Conservation (phyloP, 495 filamentous ascomycete genomes). For the Trichoderma erinaceum region DNA sequence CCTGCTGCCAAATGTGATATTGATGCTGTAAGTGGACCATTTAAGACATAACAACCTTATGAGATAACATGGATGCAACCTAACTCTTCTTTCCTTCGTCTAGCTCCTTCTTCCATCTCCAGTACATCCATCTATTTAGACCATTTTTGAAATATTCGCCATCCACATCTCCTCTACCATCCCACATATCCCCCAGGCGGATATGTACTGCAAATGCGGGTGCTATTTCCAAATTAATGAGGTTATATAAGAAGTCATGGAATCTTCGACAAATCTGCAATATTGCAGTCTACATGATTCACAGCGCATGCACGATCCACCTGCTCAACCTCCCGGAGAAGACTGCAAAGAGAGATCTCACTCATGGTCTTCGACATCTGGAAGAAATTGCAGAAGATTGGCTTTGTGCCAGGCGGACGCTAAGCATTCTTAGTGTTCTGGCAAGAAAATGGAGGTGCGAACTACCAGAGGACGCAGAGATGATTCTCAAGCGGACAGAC, state of each 20-base stretch:
- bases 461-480: conserved; percentile 73
- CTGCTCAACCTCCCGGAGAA: conserved; percentile 89
- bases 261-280: conserved; percentile 91
- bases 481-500: conserved; percentile 61
- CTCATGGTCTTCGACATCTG: conserved; percentile 83
- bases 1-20: conserved; percentile 75
- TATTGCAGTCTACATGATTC: conserved; percentile 89
- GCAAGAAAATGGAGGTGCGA: conserved; percentile 82
- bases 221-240: conserved; percentile 82
- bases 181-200: conserved; percentile 84
- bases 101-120: conserved; percentile 95
- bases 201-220: conserved; percentile 84
- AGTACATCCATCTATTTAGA: conserved; percentile 94
- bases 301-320: conserved; percentile 90
- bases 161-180: conserved; percentile 70
- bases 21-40: conserved; percentile 77
- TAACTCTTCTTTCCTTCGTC: conserved; percentile 25
- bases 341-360: conserved; percentile 78
- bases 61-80: conserved; percentile 16
- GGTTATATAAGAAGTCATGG: conserved; percentile 87
- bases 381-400: conserved; percentile 96
- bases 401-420: conserved; percentile 80
- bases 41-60: neutral
- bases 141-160: conserved; percentile 90
- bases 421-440: conserved; percentile 79